Base-by-base conservation (phyloP, 495 filamentous ascomycete genomes). In the Aspergillus egyptiacus region DNA sequence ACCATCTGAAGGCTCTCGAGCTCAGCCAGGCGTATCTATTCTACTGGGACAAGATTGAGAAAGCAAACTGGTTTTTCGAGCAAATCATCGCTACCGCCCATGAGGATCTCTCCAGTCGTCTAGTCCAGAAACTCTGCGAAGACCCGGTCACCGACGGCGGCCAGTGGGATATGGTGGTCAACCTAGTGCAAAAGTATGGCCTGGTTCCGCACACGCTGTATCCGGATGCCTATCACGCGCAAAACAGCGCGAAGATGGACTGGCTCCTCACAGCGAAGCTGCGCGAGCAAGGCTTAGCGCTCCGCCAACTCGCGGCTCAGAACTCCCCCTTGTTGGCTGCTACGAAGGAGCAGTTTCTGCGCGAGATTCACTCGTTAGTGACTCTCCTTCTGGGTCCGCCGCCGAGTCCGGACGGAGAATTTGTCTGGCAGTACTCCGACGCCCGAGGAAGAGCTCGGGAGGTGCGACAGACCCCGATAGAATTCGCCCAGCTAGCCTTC, bases 21-120 rank as follows among this genome's bases (percentile, higher is more conserved):
- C 76, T 95, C 2, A 86, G 81, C 27, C 89, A 95, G 58, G 79
- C 83, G 2, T 95, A 93, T 57, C 77, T 94, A n/a, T 93, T 90
- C 71, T 95, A 87, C 77, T 94, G 85, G 82, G 89, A 95, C 63
- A 95, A 95, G 67, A 77, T 94, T 17, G 89, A 95, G 67, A 95
- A 95, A 63, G 80, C 85, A 6, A 94, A 94, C 59, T 95, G 75
- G 62, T 93, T 93, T 71, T 73, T 93, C 18, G 87, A 91, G 64
- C 81, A 84, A 56, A 80, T 93, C 48, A 75, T 94, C 31, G 79
- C 85, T 46, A 93, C 88, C 0, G 74, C 76, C 1, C 70, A 80
- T 32, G 40, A 86, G 47, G 77, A 81, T 23, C 71, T 90, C 2
- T 84, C 87, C 45, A 72, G 77, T 11, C 70, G 89, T 15, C 64